phyloP scores from a whole-genome alignment of 371 early-diverging fungal genomes.

The Syncephalis plumigaleata region DNA sequence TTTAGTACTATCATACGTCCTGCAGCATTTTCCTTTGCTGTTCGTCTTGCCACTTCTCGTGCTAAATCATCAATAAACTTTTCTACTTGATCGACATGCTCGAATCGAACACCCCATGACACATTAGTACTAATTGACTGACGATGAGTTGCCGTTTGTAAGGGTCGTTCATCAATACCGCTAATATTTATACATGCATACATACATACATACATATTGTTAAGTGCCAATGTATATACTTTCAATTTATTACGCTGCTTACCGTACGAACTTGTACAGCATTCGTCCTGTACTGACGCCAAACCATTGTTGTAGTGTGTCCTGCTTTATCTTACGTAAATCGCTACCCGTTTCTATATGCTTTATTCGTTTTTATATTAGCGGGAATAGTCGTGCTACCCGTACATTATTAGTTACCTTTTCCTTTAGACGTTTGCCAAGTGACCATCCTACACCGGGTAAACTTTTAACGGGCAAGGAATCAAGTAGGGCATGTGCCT shows the following conservation, averaged over 20 bases:
- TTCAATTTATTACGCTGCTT: too few species aligned
- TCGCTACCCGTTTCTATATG: not conserved
- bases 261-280: not conserved
- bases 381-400: too few species aligned
- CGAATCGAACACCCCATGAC: not conserved
- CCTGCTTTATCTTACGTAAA: not conserved
- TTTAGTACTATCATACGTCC: not conserved
- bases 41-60: not conserved
- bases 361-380: too few species aligned
- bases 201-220: not conserved
- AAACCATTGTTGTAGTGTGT: not conserved
- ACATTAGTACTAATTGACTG: not conserved
- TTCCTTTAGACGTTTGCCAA: not conserved
- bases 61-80: not conserved
- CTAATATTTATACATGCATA: not conserved
- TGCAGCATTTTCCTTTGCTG: not conserved
- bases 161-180: not conserved
- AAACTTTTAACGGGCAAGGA: not conserved
- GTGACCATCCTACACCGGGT: not conserved
- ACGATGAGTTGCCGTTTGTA: not conserved
- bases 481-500: not conserved
- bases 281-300: not conserved
- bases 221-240: too few species aligned
- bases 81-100: not conserved
- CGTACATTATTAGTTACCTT: not conserved